Percentiles rank a stretch among this genome's conserved stretches.
Conservation (phyloP, 2,329 filamentous ascomycete genomes). For the Cladosporium austrohemisphaericum region DNA sequence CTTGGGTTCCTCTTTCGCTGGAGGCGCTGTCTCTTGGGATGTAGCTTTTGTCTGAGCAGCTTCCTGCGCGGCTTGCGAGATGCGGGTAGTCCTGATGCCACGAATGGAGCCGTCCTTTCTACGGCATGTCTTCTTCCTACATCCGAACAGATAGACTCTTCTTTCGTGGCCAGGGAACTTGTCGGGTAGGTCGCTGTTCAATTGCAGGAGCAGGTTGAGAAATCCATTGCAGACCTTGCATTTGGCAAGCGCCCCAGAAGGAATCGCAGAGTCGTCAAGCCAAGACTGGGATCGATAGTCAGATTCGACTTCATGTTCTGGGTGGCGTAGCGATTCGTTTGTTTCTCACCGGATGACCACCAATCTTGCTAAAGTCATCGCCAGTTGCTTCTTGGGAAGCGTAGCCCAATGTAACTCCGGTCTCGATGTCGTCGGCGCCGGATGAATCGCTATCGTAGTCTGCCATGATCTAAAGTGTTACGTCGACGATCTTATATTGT, state of each 20-base stretch:
- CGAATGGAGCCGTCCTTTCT: conserved; percentile 79
- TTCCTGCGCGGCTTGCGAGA: conserved; percentile 29
- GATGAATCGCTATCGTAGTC: conserved; percentile 86
- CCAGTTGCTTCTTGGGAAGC: conserved; percentile 73
- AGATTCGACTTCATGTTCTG: too few species aligned
- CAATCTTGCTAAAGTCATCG: conserved; percentile 82
- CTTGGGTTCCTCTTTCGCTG: conserved; percentile 14
- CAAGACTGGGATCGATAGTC: conserved; percentile 70
- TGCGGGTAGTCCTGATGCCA: conserved; percentile 64
- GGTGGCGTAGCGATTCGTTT: too few species aligned
- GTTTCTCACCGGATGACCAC: conserved; percentile 74
- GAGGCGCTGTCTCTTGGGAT: conserved; percentile 20
- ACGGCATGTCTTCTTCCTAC: conserved; percentile 72
- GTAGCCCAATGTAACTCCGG: conserved; percentile 86
- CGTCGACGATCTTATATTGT: not conserved
- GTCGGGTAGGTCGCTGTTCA: conserved; percentile 86
- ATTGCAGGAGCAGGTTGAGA: conserved; percentile 81
- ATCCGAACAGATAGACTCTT: conserved; percentile 81
- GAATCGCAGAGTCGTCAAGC: conserved; percentile 67
- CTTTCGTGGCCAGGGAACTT: conserved; percentile 83
- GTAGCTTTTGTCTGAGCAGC: conserved; percentile 20
- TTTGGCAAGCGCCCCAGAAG: conserved; percentile 72
- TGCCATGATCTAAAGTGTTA: not conserved
- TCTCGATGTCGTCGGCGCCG: conserved; percentile 69
- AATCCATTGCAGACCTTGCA: conserved; percentile 83